phyloP scores from a whole-genome alignment of 1,139 yeast genomes.

The Blastobotrys ciferrii region DNA sequence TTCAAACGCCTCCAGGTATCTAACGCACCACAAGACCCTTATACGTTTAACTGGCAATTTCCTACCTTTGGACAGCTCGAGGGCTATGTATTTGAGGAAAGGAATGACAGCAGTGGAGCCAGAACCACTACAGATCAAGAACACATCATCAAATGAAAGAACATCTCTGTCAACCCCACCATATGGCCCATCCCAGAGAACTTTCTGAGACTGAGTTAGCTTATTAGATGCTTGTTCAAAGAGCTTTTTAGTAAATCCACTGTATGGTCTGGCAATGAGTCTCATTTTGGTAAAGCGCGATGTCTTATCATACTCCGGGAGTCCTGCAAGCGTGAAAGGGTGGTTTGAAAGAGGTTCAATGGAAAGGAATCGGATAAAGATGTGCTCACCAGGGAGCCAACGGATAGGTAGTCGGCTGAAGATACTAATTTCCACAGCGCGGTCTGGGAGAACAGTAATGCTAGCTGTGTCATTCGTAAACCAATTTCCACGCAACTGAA shows the following conservation, averaged over 20 bases:
- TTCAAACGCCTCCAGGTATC: conserved; percentile 39
- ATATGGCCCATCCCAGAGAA: conserved; percentile 61
- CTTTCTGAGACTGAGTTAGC: conserved; percentile 29
- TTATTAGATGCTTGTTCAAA: conserved; percentile 29
- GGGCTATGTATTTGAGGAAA: conserved; percentile 37
- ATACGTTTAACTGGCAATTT: conserved; percentile 26
- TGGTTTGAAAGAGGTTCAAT: conserved; percentile 53
- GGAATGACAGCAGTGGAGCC: conserved; percentile 59
- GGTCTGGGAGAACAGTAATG: conserved; percentile 37
- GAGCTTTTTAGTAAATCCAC: conserved; percentile 48
- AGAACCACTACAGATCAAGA: conserved; percentile 43
- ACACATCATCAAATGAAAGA: conserved; percentile 49
- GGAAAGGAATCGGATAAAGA: conserved; percentile 51
- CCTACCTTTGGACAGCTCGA: conserved; percentile 11
- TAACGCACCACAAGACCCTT: conserved; percentile 52
- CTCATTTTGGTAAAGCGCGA: conserved; percentile 38
- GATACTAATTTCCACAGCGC: conserved; percentile 46
- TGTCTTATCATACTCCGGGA: conserved; percentile 33
- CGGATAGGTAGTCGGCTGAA: conserved; percentile 38
- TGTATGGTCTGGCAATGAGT: conserved; percentile 50
- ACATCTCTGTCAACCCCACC: conserved; percentile 57
- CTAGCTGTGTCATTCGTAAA: conserved; percentile 49
- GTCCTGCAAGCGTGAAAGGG: conserved; percentile 58
- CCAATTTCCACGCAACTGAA: conserved; percentile 45
- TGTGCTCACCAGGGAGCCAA: conserved; percentile 65